Conservation (phyloP, 306 rosid genomes). For the Aeschynomene evenia region DNA sequence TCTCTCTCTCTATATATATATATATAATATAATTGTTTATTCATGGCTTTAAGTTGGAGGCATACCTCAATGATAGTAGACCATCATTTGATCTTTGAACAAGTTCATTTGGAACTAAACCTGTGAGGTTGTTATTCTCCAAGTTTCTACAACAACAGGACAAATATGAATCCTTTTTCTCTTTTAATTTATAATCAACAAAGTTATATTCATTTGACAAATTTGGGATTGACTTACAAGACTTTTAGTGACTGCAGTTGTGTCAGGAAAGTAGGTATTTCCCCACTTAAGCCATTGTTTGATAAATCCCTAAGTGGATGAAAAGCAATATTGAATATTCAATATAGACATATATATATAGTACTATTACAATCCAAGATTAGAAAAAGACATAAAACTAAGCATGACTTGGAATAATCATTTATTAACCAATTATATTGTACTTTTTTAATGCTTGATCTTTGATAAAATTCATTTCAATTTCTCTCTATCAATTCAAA, state of each 20-base stretch:
- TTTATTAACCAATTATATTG: too few species aligned
- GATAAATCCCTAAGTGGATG: neutral
- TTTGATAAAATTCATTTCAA: too few species aligned
- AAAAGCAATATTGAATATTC: too few species aligned
- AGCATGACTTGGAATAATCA: neutral
- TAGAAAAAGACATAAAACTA: neutral
- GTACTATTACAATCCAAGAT: neutral
- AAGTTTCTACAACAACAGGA: constrained; percentile 47
- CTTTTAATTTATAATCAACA: too few species aligned
- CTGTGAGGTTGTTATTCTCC: constrained; percentile 37
- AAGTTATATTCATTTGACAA: neutral
- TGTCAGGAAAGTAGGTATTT: neutral
- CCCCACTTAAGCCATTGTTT: neutral
- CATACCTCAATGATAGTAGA: constrained; percentile 49
- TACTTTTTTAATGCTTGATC: too few species aligned
- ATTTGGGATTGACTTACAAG: neutral
- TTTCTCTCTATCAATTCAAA: too few species aligned
- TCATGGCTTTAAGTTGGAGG: neutral
- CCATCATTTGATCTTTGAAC: constrained; percentile 32
- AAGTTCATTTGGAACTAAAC: constrained; percentile 41
- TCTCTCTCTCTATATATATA: neutral
- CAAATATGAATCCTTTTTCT: neutral
- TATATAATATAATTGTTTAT: neutral
- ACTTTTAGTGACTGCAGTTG: neutral
- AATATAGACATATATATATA: too few species aligned